Evolutionary conservation across 2,329 filamentous ascomycete species (phyloP), one percentile per base, ranked within the genome.

Genomic region (Cytospora mali): DNA sequence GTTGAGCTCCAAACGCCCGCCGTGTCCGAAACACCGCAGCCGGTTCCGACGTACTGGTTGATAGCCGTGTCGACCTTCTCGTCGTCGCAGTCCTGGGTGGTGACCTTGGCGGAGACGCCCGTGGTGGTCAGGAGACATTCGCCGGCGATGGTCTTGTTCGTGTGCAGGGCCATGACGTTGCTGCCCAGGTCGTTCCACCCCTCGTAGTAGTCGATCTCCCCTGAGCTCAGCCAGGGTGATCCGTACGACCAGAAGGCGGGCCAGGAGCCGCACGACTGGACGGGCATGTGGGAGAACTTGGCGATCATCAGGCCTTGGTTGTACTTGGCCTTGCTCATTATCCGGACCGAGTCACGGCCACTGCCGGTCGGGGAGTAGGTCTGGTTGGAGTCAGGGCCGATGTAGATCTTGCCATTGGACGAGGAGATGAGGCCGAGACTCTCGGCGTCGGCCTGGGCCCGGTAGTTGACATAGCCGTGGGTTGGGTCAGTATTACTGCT

Each of bases 381-480:
- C 49, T 48, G 33, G 49, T 49, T 58, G n/a, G 27, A 4, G 27
- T 64, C 58, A 2, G 55, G 55, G 9, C 61, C 61, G 14, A 62
- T 58, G 23, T 58, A 62, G 6, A 62, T 18, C 23, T 35, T 35
- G 7, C 55, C 55, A 27, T 68, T 67, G 21, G 73, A 64, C n/a
- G 67, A 72, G 25, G 69, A 69, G 56, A 77, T 69, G 6, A 81
- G 70, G 21, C 75, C 75, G 28, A 76, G 68, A 4, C 59, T 62
- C 14, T 70, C 52, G 18, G 80, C 79, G 21, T 75, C 71, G 1
- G 64, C 25, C 58, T 71, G 68, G 70, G 59, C 72, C 53, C 73
- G 71, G 67, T 81, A 93, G 61, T 79, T 75, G 58, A 91, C 88
- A 68, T 82, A 89, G 10, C 89, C 89, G 60, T 82, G 71, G 54